These are phyloP conservation scores for Fusarium armeniacum DNA, from an alignment of 2,329 filamentous ascomycete genomes.

Conservation along the genomic window DNA sequence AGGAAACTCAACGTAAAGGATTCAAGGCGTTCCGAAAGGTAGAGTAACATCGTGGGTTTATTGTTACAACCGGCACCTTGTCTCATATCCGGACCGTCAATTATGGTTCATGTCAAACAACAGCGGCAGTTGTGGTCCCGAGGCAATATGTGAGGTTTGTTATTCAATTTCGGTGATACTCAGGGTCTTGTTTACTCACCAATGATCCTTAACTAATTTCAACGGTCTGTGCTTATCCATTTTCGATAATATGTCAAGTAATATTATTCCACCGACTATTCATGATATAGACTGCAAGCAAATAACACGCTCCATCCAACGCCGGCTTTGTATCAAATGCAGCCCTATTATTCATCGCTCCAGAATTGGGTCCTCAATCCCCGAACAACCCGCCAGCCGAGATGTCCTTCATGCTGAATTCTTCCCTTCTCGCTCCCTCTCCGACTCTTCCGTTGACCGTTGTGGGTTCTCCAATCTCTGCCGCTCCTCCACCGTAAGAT, in stretches of 20 bases:
- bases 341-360: slow-evolving; percentile 12
- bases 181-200: slow-evolving; percentile 1
- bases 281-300: neutral
- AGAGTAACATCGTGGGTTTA: slow-evolving; percentile 31
- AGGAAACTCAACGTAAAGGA: slow-evolving; percentile 5
- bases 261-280: slow-evolving; percentile 10
- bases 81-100: slow-evolving; percentile 12
- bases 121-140: slow-evolving; percentile 5
- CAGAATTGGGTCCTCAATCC: slow-evolving; percentile 14
- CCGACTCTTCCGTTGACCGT: slow-evolving; percentile 20
- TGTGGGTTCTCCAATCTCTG: slow-evolving; percentile 40
- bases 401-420: slow-evolving; percentile 15
- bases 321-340: slow-evolving; percentile 13
- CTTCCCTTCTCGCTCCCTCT: slow-evolving; percentile 26
- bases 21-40: neutral
- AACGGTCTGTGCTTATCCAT: neutral
- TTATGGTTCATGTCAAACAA: slow-evolving; percentile 14
- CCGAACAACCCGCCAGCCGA: slow-evolving; percentile 12
- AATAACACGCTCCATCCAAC: slow-evolving; percentile 4
- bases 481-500: slow-evolving; percentile 48
- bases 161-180: slow-evolving; percentile 8
- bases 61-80: slow-evolving; percentile 23
- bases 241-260: slow-evolving; percentile 3
- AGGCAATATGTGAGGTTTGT: neutral
- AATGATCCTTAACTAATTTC: slow-evolving; percentile 2